Conservation (phyloP, 1,139 yeast genomes). For the Nakaseomyces nivariensis region DNA sequence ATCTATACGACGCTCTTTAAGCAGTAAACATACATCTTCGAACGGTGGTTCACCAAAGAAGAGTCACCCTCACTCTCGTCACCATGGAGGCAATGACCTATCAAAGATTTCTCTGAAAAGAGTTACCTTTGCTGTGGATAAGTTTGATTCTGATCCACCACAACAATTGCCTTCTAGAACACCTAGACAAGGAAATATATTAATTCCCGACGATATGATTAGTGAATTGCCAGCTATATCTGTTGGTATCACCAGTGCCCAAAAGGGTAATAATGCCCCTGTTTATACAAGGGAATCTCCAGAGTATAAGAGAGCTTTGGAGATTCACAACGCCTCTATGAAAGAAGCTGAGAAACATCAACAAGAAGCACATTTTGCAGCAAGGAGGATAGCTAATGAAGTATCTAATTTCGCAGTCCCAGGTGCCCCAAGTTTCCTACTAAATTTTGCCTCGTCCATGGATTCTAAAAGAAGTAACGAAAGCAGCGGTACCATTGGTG, state of each 20-base stretch:
- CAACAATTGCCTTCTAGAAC: conserved; percentile 87
- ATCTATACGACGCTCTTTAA: background rate
- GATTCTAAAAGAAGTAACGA: background rate
- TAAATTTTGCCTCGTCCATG: background rate
- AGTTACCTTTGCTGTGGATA: conserved; percentile 67
- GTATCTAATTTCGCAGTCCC: conserved; percentile 34
- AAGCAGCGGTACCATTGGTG: background rate
- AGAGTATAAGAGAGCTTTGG: conserved; percentile 46
- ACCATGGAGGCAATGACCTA: conserved; percentile 6
- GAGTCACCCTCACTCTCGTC: background rate
- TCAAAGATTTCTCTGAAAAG: conserved; percentile 39
- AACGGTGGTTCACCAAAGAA: background rate
- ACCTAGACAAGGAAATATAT: conserved; percentile 72
- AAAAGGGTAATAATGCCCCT: conserved; percentile 5
- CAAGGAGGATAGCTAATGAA: conserved; percentile 57
- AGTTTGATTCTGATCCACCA: conserved; percentile 71
- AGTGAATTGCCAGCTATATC: conserved; percentile 54
- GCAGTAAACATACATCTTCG: background rate
- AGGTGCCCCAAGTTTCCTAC: background rate
- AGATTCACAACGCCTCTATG: conserved; percentile 44
- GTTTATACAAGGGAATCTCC: conserved; percentile 36
- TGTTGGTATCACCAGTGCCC: conserved; percentile 40
- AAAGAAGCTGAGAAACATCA: conserved; percentile 63
- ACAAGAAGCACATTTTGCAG: conserved; percentile 63
- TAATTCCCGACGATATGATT: conserved; percentile 58